A percentile compares a stretch with the other conserved stretches of the same genome.
These are phyloP conservation scores for Acanthamoeba castellanii DNA, from an alignment of 208 protist genomes.

Conservation along the genomic window DNA sequence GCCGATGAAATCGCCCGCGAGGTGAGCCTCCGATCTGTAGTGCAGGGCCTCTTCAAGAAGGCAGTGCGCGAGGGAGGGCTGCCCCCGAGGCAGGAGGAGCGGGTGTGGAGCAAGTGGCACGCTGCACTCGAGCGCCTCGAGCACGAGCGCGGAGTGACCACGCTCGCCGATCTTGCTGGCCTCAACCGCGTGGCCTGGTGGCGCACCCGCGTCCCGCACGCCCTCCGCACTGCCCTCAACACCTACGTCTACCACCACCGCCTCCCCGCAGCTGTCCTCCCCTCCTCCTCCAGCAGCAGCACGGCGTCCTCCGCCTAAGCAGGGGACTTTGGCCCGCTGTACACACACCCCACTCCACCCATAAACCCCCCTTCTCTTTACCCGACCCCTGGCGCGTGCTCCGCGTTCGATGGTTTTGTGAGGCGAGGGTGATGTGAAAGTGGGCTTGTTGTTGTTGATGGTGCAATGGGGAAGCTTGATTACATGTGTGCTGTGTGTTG, in stretches of 20 bases:
- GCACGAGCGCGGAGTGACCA: background rate
- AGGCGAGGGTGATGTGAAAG: no score
- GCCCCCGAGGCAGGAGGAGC: background rate
- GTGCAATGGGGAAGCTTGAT: no score
- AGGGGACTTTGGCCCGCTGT: background rate
- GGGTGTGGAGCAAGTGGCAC: background rate
- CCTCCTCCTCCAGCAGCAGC: background rate
- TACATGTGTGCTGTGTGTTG: no score
- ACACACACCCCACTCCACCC: no score
- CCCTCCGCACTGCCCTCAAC: conserved; percentile 32
- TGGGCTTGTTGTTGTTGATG: no score
- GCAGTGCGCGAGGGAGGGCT: background rate
- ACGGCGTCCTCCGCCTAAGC: background rate
- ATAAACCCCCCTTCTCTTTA: no score
- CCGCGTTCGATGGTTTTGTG: no score
- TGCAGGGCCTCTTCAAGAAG: background rate
- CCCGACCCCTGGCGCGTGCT: no score
- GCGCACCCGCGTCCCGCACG: background rate
- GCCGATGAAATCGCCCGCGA: background rate
- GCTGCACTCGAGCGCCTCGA: background rate
- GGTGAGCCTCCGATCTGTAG: background rate
- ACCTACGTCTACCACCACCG: conserved; percentile 36
- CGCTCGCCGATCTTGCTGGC: background rate
- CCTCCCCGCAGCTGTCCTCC: background rate
- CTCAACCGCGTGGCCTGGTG: conserved; percentile 49